These are phyloP conservation scores for Dinochytrium kinnereticum DNA, from an alignment of 371 early-diverging fungal genomes.

Conservation along the genomic window DNA sequence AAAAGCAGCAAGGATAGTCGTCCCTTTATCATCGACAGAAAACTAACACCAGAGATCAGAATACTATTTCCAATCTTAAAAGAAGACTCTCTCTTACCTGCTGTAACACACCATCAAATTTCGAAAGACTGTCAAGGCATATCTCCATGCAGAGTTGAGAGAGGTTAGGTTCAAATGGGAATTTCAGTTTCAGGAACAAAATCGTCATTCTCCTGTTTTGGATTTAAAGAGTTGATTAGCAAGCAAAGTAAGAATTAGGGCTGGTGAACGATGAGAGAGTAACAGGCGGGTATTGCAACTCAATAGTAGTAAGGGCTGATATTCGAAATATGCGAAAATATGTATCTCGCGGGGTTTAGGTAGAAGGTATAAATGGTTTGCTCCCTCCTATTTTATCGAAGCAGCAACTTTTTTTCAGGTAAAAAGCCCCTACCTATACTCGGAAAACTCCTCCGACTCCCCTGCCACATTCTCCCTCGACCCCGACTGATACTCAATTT, in stretches of 20 bases:
- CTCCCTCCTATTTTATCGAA: too few species aligned
- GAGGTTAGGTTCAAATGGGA: constrained; percentile 9
- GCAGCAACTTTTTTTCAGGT: not conserved
- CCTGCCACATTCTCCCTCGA: not conserved
- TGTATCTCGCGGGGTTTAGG: too few species aligned
- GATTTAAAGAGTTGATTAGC: too few species aligned
- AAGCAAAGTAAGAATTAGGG: too few species aligned
- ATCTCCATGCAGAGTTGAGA: constrained; percentile 11
- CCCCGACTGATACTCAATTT: not conserved
- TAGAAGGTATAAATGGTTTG: too few species aligned
- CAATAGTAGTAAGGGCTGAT: too few species aligned
- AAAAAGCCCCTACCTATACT: constrained; percentile 10
- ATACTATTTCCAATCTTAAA: not conserved
- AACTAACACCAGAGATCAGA: not conserved
- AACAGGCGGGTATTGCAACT: too few species aligned
- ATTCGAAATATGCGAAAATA: too few species aligned
- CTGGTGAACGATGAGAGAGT: too few species aligned
- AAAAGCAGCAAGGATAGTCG: constrained; percentile 16
- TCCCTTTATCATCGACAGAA: constrained; percentile 21
- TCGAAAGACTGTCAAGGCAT: not conserved
- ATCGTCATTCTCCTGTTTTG: constrained; percentile 13
- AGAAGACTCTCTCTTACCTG: not conserved
- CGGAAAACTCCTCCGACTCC: constrained; percentile 2
- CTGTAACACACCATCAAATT: constrained; percentile 10
- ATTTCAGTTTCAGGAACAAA: constrained; percentile 12